These are phyloP conservation scores for Echeveria elegans DNA, from an alignment of 164 flowering plant species.

Conservation along the genomic window DNA sequence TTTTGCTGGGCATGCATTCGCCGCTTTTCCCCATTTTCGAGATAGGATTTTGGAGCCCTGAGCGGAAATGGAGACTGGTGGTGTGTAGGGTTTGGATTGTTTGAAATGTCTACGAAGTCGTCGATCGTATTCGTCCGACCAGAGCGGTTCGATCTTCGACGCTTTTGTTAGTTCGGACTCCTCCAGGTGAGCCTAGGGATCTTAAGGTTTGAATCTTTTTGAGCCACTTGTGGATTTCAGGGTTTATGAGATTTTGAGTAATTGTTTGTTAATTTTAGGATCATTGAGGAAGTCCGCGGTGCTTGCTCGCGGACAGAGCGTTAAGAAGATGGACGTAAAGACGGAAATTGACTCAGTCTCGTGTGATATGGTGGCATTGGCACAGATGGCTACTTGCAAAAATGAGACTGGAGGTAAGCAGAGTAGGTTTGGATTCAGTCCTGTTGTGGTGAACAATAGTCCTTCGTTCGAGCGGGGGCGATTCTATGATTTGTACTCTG, in stretches of 20 bases:
- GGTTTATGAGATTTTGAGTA: neutral
- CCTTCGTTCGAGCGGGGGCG: constrained; percentile 66
- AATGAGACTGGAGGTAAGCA: constrained; percentile 29
- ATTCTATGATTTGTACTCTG: constrained; percentile 70
- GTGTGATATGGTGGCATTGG: constrained; percentile 46
- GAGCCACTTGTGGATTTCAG: no score
- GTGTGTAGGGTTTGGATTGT: constrained; percentile 15
- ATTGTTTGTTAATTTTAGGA: constrained; percentile 24
- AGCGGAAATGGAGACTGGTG: no score
- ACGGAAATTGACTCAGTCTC: constrained; percentile 54
- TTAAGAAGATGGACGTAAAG: constrained; percentile 29
- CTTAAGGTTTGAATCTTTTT: neutral
- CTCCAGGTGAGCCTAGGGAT: neutral
- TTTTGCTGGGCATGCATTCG: constrained; percentile 76
- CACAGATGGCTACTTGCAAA: constrained; percentile 39
- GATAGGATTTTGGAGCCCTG: no score
- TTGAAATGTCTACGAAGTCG: constrained; percentile 39
- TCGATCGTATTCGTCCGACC: constrained; percentile 34
- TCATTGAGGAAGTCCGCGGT: constrained; percentile 35
- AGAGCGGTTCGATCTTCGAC: neutral
- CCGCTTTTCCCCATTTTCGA: constrained; percentile 71
- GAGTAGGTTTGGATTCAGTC: neutral
- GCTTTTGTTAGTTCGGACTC: neutral
- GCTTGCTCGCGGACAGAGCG: constrained; percentile 15
- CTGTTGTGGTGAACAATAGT: constrained; percentile 12